phyloP scores from a whole-genome alignment of 495 filamentous ascomycete species.

The Tuber umbilicatum region DNA sequence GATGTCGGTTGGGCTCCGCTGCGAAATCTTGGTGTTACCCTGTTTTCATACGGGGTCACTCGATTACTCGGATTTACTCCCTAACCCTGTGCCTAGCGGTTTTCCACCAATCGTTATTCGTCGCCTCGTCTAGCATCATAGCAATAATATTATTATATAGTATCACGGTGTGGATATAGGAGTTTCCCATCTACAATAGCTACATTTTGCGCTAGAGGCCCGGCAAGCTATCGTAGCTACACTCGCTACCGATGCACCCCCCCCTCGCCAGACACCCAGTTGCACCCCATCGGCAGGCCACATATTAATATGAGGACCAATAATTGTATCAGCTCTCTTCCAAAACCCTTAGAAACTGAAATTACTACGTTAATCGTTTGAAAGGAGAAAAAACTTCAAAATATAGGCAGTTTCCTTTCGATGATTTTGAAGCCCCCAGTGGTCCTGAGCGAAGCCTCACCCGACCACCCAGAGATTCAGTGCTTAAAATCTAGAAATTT shows the following conservation, averaged over 20 bases:
- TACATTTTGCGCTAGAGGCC: neutral
- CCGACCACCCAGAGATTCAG: neutral
- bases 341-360: neutral
- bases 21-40: too few relatives aligned
- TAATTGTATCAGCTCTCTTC: neutral
- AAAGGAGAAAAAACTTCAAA: neutral
- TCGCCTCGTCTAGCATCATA: too few relatives aligned
- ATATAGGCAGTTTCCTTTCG: neutral
- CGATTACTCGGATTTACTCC: neutral
- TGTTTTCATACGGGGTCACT: neutral
- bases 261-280: accelerated
- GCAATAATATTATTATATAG: too few relatives aligned
- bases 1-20: too few relatives aligned
- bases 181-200: neutral
- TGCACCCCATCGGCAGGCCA: neutral
- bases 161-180: too few relatives aligned
- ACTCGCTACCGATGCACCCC: neutral
- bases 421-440: neutral
- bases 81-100: neutral
- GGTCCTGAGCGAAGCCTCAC: neutral
- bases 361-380: neutral
- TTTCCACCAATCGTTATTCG: neutral
- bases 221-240: neutral
- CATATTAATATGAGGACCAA: neutral
- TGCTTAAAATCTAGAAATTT: neutral